Base-by-base conservation (phyloP, 2,329 filamentous ascomycete genomes). In the Exophiala viscosa region DNA sequence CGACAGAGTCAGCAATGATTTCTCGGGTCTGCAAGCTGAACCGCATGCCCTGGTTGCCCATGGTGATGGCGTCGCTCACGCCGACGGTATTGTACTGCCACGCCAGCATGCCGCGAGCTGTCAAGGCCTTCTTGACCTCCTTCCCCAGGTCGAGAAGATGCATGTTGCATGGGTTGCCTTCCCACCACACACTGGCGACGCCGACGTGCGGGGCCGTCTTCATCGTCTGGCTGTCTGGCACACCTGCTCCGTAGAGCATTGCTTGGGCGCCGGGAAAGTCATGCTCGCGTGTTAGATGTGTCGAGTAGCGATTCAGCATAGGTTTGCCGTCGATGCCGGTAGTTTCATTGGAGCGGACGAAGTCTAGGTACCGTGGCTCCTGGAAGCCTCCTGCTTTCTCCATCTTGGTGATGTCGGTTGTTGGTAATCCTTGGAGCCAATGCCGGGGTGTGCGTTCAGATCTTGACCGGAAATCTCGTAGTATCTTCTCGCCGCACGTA, bases 41-140 rank as follows among this genome's bases (percentile, higher is more conserved):
- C 49, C 92, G 80, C 92, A 96, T 96, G 59, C 91, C 88, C 87
- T 87, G 48, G 34, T 61, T 60, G 14, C 92, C 91, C 91, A 96
- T 96, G 2, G 92, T 95, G 65, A 96, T 96, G 44, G 85, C 91
- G 70, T 96, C 90, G 8, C 88, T 90, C 9, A 96, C 84, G 45
- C 91, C 90, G 58, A 96, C 82, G 14, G 90, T 95, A 69, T 93
- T 95, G 73, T 91, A 96, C 69, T 95, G 90, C 90, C 90, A 97
- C 39, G 83, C 91, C 18, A 97, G 78, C 88, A 96, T 95, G 18
- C 85, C 87, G 64, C 91, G 82, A 64, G 87, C 88, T 62, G 87
- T 76, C 1, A 96, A 79, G 1, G 88, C 81, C 62, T 83, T 84
- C 72, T 96, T 97, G 64, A 93, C 88, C 43, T 88, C 87, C 66